Evolutionary conservation across 768 basidiomycete species (phyloP).

Genomic region (Erythrobasidium yunnanense): DNA sequence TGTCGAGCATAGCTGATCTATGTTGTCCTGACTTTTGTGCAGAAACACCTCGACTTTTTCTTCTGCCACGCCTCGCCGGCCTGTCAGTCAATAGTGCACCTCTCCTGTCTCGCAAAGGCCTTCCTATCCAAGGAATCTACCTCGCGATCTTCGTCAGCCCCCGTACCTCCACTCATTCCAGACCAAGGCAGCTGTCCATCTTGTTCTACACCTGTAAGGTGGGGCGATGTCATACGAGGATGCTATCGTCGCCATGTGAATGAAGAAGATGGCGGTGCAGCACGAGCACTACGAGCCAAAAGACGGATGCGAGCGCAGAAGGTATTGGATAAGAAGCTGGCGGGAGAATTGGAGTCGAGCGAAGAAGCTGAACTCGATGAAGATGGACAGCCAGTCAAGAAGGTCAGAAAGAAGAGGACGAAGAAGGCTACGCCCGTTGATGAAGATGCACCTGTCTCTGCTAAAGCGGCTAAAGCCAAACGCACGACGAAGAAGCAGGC

Average conservation of each 20-base stretch:
- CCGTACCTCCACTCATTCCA: constrained; percentile 37
- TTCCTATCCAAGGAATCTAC: constrained; percentile 32
- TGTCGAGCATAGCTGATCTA: no score
- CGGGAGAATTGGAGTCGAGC: not conserved
- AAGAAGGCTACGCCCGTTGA: not conserved
- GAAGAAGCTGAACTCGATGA: not conserved
- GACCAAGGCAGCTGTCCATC: constrained; percentile 39
- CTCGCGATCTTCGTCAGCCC: not conserved
- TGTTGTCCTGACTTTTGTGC: no score
- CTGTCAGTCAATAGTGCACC: constrained; percentile 35
- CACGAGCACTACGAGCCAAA: not conserved
- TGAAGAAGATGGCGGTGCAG: constrained; percentile 24
- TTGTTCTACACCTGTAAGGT: constrained; percentile 35
- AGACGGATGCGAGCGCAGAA: not conserved
- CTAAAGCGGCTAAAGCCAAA: not conserved
- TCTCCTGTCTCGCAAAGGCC: constrained; percentile 38
- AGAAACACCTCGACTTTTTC: constrained; percentile 40
- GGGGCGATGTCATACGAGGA: constrained; percentile 42
- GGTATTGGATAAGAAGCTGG: not conserved
- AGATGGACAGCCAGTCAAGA: not conserved
- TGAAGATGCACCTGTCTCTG: not conserved
- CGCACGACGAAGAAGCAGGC: not conserved
- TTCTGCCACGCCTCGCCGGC: constrained; percentile 34
- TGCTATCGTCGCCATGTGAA: constrained; percentile 38
- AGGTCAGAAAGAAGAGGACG: not conserved